Conservation (phyloP, 805 yeast species). For the Yarrowia porcina region DNA sequence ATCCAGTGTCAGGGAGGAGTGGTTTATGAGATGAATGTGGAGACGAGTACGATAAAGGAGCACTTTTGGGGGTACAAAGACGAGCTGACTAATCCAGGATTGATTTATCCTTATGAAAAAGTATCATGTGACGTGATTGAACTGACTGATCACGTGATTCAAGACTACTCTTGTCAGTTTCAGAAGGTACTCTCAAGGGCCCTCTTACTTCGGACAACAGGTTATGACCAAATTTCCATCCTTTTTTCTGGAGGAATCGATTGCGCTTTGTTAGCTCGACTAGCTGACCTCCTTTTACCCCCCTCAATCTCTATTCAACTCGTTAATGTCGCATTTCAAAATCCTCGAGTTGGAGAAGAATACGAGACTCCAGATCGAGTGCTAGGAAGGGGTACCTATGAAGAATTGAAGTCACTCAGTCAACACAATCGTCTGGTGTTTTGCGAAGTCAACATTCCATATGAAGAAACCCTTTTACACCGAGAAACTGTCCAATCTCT, state of each 20-base stretch:
- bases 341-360: constrained; percentile 63
- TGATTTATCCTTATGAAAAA: not conserved
- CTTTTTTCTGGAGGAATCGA: constrained; percentile 95
- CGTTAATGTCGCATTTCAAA: constrained; percentile 90
- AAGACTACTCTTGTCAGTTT: not conserved
- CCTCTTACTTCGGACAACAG: not conserved
- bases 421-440: constrained; percentile 40
- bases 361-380: constrained; percentile 80
- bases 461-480: constrained; percentile 56
- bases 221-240: constrained; percentile 47
- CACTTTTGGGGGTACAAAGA: constrained; percentile 43
- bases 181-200: not conserved
- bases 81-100: not conserved
- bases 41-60: constrained; percentile 59
- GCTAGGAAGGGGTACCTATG: constrained; percentile 64
- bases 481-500: constrained; percentile 54
- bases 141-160: not conserved
- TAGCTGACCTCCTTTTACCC: constrained; percentile 35
- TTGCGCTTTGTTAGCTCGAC: constrained; percentile 72
- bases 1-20: not conserved
- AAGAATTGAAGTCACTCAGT: constrained; percentile 46
- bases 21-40: constrained; percentile 3
- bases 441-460: constrained; percentile 70
- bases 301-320: constrained; percentile 53
- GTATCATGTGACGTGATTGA: not conserved